Base-by-base conservation (phyloP, 2,329 filamentous ascomycete genomes). In the Neoascochyta sp. region DNA sequence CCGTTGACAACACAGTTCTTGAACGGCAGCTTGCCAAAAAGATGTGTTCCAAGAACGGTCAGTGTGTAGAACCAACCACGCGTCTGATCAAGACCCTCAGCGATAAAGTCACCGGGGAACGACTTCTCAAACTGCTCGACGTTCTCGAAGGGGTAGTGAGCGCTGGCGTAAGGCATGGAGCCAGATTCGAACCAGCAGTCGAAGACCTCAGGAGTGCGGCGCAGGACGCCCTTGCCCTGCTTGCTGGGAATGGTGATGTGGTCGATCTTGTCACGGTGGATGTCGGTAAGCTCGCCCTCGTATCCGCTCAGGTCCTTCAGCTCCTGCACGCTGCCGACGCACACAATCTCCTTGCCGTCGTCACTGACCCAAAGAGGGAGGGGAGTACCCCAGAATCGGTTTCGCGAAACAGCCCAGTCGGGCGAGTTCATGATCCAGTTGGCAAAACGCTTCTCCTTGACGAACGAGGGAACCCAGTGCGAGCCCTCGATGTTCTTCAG, bases 101-200 rank as follows among this genome's bases (percentile, higher is more conserved):
- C 87, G 54, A 95, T 94, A 64, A 95, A 95, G 59, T 95, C 86
- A 50, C 85, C 89, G 0, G 89, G 89, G 68, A 93, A 95, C 3
- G 78, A 80, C 43, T 80, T 75, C 48, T 88, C 74, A 43, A 95
- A 90, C 37, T 81, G 75, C 7, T 89, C 85, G 47, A 81, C 77
- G 54, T 92, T 92, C 65, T 90, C 84, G 56, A 95, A 95, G 5
- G 89, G 89, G 57, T 93, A 95, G 62, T 95, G 89, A 41, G 84
- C 79, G 45, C 83, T 88, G 22, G 86, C 85, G 57, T 94, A 95
- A 3, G 89, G 89, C 89, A 95, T 95, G 57, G 84, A 89, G 39
- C 89, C 89, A 23, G 88, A 95, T 64, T 95, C 89, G 43, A 95
- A 94, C 88, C 89, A 95, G 60, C 89, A 95, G 66, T 95, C 89